These are phyloP conservation scores for Plantago major DNA, from an alignment of 257 asterid species.

Conservation along the genomic window DNA sequence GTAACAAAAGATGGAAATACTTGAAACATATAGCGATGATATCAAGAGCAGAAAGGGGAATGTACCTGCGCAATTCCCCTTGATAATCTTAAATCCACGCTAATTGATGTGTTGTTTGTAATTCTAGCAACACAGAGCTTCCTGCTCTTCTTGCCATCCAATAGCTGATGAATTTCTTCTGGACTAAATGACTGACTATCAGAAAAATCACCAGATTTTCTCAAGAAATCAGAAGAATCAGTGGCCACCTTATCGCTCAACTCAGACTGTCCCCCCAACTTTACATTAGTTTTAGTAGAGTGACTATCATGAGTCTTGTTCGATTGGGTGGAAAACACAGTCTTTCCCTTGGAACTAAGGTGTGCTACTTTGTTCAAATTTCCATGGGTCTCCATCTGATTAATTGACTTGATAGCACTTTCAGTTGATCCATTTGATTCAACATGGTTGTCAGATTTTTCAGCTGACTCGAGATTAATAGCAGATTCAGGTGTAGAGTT, in stretches of 20 bases:
- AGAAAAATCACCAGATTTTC: conserved; percentile 41
- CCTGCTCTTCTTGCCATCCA: conserved; percentile 56
- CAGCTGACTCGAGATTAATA: conserved; percentile 39
- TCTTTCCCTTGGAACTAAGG: conserved; percentile 25
- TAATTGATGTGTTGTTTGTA: conserved; percentile 79
- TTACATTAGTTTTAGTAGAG: conserved; percentile 42
- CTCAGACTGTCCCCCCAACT: conserved; percentile 35
- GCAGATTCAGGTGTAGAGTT: conserved; percentile 33
- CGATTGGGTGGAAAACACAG: conserved; percentile 29
- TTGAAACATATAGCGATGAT: conserved; percentile 6
- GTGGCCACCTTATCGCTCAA: conserved; percentile 24
- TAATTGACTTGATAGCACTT: conserved; percentile 30
- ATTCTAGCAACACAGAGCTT: conserved; percentile 67
- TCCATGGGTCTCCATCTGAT: conserved; percentile 34
- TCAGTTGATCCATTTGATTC: conserved; percentile 42
- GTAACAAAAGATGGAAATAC: conserved; percentile 18
- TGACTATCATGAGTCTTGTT: conserved; percentile 43
- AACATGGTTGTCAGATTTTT: conserved; percentile 29
- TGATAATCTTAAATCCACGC: conserved; percentile 90
- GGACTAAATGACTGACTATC: conserved; percentile 50
- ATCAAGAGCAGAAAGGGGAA: conserved; percentile 19
- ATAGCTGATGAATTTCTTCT: conserved; percentile 47
- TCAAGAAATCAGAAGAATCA: conserved; percentile 29
- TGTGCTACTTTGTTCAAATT: conserved; percentile 37
- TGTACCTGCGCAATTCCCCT: conserved; percentile 95